Evolutionary conservation across 352 stramenopile genomes (phyloP), one percentile per base, ranked within the genome.

Genomic region (Pythium graminicola): DNA sequence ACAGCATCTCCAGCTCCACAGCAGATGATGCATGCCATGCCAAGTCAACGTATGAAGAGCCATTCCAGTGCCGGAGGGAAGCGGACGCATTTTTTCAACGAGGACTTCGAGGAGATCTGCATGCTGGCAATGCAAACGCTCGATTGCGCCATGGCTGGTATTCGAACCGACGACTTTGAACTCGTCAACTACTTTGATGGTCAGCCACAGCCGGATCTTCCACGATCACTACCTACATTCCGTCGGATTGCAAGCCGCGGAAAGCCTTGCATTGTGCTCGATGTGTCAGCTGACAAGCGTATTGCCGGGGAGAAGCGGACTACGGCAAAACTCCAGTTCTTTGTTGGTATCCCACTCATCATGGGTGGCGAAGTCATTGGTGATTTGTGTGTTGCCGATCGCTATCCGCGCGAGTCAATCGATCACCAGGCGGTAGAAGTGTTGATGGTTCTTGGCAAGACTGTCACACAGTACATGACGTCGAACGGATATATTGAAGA

Each of bases 61-160:
- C 45, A 19, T 24, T 41, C 28, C 3, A 41, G 32, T 19, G 23
- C 22, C 6, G 54, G 53, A 31, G 32, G 48, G 40, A 74, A 75
- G 40, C 82, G 82, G 9, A 86, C 88, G 24, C 69, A 84, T 58
- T 94, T 87, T 58, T 89, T 94, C 60, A 94, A 94, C 57, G 81
- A 89, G 35, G 84, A 94, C 48, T 87, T 94, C 57, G 81, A 88
- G 27, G 81, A 94, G 61, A 92, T 94, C 42, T 94, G 84, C 42
- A 76, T 89, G 70, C 62, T 92, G 19, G 84, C 84, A 2, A 94
- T 94, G 84, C 73, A 94, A 60, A 91, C 76, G 44, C 65, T 94
- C 17, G 66, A 84, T 26, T 94, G 84, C 31, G 79, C 84, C 7
- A 92, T 94, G 80, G 84, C 81, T 4, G 84, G 84, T 19, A 93